Evolutionary conservation across 768 basidiomycete genomes (phyloP), one percentile per base, ranked within the genome.

Genomic region (Russula vinacea): DNA sequence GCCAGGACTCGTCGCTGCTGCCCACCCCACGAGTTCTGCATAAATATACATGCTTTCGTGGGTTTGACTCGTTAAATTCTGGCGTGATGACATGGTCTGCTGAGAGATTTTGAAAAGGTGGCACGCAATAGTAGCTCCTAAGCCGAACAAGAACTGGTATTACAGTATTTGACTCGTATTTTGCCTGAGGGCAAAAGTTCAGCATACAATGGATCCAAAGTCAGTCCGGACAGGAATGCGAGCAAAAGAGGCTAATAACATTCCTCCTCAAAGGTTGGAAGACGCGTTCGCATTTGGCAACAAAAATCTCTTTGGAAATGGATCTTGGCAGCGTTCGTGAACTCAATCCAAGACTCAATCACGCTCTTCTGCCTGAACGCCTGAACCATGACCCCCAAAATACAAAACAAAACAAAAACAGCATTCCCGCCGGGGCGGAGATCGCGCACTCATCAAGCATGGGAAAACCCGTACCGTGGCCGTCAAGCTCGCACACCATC

Each of bases 291-390:
- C 53, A 57, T 65, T 65, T 11, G 70, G 69, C 10, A 76, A 37
- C 40, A 78, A 59, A 67, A 71, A 76, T 49, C 74, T 71, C 70
- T 77, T 73, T 64, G 60, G 65, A 79, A 79, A 33, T 73, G 69
- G 37, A 77, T 70, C 50, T 76, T 76, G 16, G 77, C 74, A 2
- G 76, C 79, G 37, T 78, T 77, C 52, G 75, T 74, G 47, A 74
- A 80, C 62, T 79, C 78, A n/a, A n/a, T n/a, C n/a, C n/a, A n/a
- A n/a, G n/a, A n/a, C n/a, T n/a, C n/a, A 32, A 80, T 77, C 26
- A 78, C 76, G 39, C 74, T 77, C 73, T 77, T 79, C 67, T 79
- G 78, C 66, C 67, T 76, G 71, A n/a, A n/a, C n/a, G n/a, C n/a
- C n/a, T n/a, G n/a, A 80, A 80, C 8, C 78, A 77, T 77, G 29